Evolutionary conservation across 768 basidiomycete species (phyloP), one percentile per base, ranked within the genome.

Genomic region (Tulasnella sp.): DNA sequence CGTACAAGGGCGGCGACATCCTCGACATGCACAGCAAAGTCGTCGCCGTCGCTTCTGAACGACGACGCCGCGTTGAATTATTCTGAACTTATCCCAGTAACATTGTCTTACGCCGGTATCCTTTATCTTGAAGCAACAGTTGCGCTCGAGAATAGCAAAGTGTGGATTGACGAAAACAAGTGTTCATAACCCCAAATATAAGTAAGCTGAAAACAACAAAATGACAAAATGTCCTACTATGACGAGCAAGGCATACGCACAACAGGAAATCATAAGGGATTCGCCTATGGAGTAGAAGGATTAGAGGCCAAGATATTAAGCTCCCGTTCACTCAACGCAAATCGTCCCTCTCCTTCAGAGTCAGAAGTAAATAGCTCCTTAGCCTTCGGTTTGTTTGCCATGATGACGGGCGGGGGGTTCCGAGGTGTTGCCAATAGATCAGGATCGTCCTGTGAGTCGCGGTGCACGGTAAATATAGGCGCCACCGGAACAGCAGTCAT

Each of bases 1-100:
- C 73, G 15, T 71, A 74, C 29, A 63, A 63, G 12, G 79, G 80
- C 12, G 80, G 79, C 8, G 79, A 79, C 40, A 61, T 79, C 56
- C 71, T 78, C 37, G 60, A 61, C 17, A 25, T 52, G 23, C 23
- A 31, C 19, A 61, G 60, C 49, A 40, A 59, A 19, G 51, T 40
- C 11, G 49, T 51, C 1, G 60, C 59, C 7, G 42, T 59, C n/a
- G 51, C 51, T 15, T 61, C 60, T n/a, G 29, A 36, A 17, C 45
- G 46, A 27, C 43, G 60, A 25, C n/a, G 25, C 11, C 19, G 23
- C 19, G 40, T 49, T 5, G 58, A 51, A 8, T 23, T 61, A 12
- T 53, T 53, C n/a, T n/a, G n/a, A n/a, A n/a, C n/a, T n/a, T n/a
- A n/a, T n/a, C n/a, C n/a, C n/a, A n/a, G n/a, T n/a, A n/a, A n/a